Evolutionary conservation across 2,329 filamentous ascomycete genomes (phyloP).

Genomic region (Ophiosphaerella narmari): DNA sequence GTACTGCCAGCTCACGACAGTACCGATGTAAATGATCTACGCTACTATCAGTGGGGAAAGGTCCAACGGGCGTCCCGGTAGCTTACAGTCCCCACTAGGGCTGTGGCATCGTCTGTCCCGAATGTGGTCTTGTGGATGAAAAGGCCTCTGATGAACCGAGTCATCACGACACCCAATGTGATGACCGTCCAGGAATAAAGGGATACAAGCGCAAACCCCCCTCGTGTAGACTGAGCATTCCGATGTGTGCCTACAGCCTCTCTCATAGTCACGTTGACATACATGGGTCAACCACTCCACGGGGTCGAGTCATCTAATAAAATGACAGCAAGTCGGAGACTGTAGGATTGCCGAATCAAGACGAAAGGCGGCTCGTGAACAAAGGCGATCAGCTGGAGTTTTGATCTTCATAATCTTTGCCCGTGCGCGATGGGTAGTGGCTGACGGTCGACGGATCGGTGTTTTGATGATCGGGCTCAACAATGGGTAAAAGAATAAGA

Average conservation of each 20-base stretch:
- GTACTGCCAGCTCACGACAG: constrained; percentile 18
- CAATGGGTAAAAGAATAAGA: too few species aligned
- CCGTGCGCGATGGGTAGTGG: too few species aligned
- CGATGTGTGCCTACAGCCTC: constrained; percentile 7
- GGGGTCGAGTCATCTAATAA: too few species aligned
- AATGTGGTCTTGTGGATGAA: constrained; percentile 17
- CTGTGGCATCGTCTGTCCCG: constrained; percentile 20
- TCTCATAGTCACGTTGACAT: neutral
- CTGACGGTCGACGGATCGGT: too few species aligned
- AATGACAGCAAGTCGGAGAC: too few species aligned
- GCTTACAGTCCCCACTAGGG: constrained; percentile 17
- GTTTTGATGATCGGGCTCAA: too few species aligned
- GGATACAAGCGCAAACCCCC: constrained; percentile 21
- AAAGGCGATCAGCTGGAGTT: too few species aligned
- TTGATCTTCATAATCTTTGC: too few species aligned
- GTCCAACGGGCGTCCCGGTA: neutral
- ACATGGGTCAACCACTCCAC: neutral
- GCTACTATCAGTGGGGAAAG: neutral
- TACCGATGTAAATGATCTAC: constrained; percentile 17
- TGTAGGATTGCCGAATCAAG: neutral
- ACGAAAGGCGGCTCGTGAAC: too few species aligned
- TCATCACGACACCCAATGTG: constrained; percentile 12
- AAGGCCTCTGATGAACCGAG: constrained; percentile 15
- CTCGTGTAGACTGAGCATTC: constrained; percentile 10
- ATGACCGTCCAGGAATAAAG: constrained; percentile 24